These are phyloP conservation scores for Amylostereum areolatum DNA, from an alignment of 1,284 basidiomycete species.

Conservation along the genomic window DNA sequence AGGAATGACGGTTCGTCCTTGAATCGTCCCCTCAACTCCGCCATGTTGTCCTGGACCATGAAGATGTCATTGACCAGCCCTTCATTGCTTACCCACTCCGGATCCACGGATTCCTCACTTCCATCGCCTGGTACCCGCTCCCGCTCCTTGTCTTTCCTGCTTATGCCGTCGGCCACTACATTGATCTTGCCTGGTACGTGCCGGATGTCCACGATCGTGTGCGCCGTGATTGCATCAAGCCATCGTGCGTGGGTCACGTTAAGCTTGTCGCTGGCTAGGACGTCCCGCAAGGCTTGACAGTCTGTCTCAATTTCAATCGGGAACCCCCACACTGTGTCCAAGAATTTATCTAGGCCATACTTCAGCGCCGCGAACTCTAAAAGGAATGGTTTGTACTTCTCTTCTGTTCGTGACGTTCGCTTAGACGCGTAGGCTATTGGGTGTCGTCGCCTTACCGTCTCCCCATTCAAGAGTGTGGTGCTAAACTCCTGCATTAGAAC, in stretches of 20 bases:
- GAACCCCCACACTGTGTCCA: slow-evolving; percentile 13
- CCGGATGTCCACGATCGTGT: slow-evolving; percentile 10
- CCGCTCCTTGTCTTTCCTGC: too few relatives aligned
- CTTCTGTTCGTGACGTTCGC: slow-evolving; percentile 10
- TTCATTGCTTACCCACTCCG: slow-evolving; percentile 23
- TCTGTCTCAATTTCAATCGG: slow-evolving; percentile 14
- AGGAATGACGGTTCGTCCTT: slow-evolving; percentile 7
- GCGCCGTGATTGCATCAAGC: slow-evolving; percentile 11
- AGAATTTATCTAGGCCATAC: slow-evolving; percentile 13
- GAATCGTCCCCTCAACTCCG: slow-evolving; percentile 18
- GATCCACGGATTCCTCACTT: slow-evolving; percentile 23
- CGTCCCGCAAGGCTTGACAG: slow-evolving; percentile 11
- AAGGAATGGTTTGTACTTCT: slow-evolving; percentile 8
- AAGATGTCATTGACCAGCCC: slow-evolving; percentile 27
- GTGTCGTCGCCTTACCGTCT: slow-evolving; percentile 5
- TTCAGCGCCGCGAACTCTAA: slow-evolving; percentile 15
- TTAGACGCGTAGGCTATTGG: slow-evolving; percentile 14
- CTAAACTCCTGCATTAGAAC: slow-evolving; percentile 9
- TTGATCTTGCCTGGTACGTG: slow-evolving; percentile 11
- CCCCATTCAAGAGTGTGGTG: slow-evolving; percentile 7
- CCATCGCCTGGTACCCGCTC: slow-evolving; percentile 28
- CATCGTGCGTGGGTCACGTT: slow-evolving; percentile 11
- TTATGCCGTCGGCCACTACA: too few relatives aligned
- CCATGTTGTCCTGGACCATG: slow-evolving; percentile 2
- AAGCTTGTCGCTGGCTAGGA: slow-evolving; percentile 11